A percentile compares a stretch with the other conserved stretches of the same genome.
These are phyloP conservation scores for Hypoxylon sp. DNA, from an alignment of 2,329 filamentous ascomycete species.

Conservation along the genomic window DNA sequence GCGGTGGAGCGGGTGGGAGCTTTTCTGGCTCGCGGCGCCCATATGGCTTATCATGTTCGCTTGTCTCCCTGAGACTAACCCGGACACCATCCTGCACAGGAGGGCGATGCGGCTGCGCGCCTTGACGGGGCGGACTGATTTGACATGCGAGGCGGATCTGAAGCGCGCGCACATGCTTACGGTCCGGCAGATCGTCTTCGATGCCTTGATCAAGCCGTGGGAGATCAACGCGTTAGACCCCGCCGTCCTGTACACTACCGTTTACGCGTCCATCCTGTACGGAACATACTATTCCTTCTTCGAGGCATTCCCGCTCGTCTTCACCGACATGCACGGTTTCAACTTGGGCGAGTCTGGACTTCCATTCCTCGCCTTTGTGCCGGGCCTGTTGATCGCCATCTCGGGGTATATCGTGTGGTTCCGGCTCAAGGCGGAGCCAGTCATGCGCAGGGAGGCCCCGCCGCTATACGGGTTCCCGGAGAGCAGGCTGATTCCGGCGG, in stretches of 20 bases:
- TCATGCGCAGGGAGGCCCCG: conserved; percentile 35
- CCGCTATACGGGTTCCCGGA: conserved; percentile 41
- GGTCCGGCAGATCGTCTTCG: conserved; percentile 33
- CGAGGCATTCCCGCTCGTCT: conserved; percentile 62
- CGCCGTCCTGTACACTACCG: conserved; percentile 51
- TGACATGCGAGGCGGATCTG: conserved; percentile 43
- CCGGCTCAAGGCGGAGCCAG: conserved; percentile 46
- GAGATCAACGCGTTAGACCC: conserved; percentile 54
- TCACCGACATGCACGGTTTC: conserved; percentile 59
- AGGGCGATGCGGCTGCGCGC: conserved; percentile 33
- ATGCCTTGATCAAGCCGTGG: conserved; percentile 48
- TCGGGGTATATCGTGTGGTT: conserved; percentile 53
- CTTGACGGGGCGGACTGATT: conserved; percentile 18
- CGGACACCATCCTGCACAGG: conserved; percentile 42
- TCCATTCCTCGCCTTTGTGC: conserved; percentile 58
- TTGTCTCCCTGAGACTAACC: conserved; percentile 50
- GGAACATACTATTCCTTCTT: conserved; percentile 62
- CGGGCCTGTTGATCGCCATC: conserved; percentile 55
- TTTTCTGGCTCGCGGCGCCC: conserved; percentile 37
- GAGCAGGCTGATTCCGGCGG: conserved; percentile 51
- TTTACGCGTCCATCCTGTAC: conserved; percentile 60
- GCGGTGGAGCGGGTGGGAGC: conserved; percentile 39
- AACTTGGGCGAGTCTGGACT: conserved; percentile 57
- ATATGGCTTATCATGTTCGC: conserved; percentile 32
- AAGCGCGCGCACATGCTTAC: conserved; percentile 43